Evolutionary conservation across 1,284 basidiomycete species (phyloP), one percentile per base, ranked within the genome.

Genomic region (Leccinum solheimii): DNA sequence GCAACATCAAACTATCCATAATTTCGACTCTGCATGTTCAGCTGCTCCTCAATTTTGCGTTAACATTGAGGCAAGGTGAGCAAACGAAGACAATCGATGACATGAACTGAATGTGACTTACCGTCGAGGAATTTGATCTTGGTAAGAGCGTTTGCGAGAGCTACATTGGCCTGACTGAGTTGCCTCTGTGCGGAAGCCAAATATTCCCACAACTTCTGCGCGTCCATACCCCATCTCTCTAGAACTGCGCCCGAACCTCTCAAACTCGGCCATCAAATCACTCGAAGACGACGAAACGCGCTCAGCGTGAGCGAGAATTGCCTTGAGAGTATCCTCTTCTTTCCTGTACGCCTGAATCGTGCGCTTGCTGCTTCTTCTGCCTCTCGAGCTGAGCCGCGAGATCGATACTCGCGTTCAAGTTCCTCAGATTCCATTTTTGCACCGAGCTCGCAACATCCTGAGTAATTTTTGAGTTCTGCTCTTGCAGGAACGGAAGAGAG

Each of bases 321-420:
- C 83, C 67, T 87, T 89, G 70, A 97, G 83, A 57, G 94, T 85
- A 70, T 98, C 97, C 3, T 94, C 82, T 74, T 99, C 97, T 74
- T 92, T 90, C 68, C 87, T 84, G 64, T 91, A 90, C 23, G 92
- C 88, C 67, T 90, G 89, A 55, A 92, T 86, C 60, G 88, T 84
- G 48, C 80, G 80, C 51, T 94, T 88, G 69, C 84, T 83, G 70
- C 81, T 82, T 84, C 76, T 87, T 86, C 72, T 88, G 86, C 64
- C 76, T 82, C 69, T 87, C 87, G 1, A 98, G 78, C 72, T 95
- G 88, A 23, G 84, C 81, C 45, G 90, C 88, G 32, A 98, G 80
- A 32, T 88, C 85, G 8, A 27, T 27, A 27, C 64, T 89, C 86
- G 64, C 81, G 4, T 23, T 23, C 23, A 23, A 23, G 81, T 75